These are phyloP conservation scores for Phytomonas serpens DNA, from an alignment of 208 protist genomes.

Conservation along the genomic window DNA sequence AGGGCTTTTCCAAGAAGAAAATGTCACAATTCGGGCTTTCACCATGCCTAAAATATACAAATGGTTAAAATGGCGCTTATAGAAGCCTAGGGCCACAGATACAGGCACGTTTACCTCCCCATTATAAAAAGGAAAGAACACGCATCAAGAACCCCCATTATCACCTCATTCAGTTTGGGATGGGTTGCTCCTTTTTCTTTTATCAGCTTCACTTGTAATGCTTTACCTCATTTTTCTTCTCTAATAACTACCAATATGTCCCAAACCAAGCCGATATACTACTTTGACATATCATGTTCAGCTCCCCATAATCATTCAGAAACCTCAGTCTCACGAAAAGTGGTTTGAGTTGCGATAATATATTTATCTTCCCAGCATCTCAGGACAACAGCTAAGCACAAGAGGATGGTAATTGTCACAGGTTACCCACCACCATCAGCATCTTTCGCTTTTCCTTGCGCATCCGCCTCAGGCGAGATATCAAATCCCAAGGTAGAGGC, in stretches of 20 bases:
- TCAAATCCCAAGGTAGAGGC: conserved; percentile 46
- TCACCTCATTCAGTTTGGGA: neutral
- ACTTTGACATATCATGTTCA: neutral
- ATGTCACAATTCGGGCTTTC: neutral
- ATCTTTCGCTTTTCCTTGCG: neutral
- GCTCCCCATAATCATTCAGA: neutral
- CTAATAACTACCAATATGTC: neutral
- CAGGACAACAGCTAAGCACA: neutral
- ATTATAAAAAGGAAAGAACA: neutral
- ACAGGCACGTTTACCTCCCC: neutral
- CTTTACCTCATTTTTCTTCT: neutral
- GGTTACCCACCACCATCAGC: neutral
- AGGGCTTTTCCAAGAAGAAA: neutral
- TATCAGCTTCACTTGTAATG: neutral
- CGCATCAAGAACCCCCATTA: neutral
- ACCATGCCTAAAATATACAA: neutral
- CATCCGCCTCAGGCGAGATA: conserved; percentile 6
- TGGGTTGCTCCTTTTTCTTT: neutral
- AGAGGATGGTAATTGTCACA: neutral
- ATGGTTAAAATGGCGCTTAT: neutral
- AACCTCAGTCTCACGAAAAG: neutral
- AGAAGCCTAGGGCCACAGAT: neutral
- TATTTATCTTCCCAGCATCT: neutral
- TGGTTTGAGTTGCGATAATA: neutral
- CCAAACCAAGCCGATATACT: neutral